Percentiles rank a stretch among this genome's conserved stretches.
Evolutionary conservation across 2,329 filamentous ascomycete species (phyloP).

Genomic region (Alternaria incomplexa): DNA sequence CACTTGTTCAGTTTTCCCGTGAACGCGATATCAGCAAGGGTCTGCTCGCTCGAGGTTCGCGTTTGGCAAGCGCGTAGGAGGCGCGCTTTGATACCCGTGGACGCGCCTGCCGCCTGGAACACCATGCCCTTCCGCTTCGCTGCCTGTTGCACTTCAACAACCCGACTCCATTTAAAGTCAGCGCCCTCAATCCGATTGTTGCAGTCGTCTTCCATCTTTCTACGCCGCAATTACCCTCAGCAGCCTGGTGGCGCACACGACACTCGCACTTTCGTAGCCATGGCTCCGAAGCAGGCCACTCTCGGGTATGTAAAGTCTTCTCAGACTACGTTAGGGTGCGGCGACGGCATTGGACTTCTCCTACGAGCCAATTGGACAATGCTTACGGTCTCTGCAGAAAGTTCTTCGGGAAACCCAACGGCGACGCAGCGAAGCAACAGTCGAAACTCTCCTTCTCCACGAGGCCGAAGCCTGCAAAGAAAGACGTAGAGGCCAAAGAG

Average conservation of each 20-base stretch:
- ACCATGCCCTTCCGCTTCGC: constrained; percentile 40
- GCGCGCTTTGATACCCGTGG: constrained; percentile 19
- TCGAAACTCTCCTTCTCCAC: constrained; percentile 79
- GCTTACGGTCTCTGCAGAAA: constrained; percentile 63
- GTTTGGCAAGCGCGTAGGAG: constrained; percentile 32
- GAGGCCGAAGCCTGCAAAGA: constrained; percentile 51
- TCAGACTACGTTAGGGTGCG: constrained; percentile 77
- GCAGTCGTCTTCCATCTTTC: constrained; percentile 6
- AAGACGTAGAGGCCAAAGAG: constrained; percentile 23
- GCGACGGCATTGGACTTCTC: constrained; percentile 16
- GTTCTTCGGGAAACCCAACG: constrained; percentile 77
- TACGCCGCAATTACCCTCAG: constrained; percentile 7
- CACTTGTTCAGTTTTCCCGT: not conserved
- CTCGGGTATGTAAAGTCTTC: constrained; percentile 83
- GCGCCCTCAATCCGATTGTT: constrained; percentile 8
- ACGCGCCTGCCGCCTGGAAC: constrained; percentile 23
- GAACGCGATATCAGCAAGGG: constrained; percentile 16
- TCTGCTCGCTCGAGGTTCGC: constrained; percentile 20
- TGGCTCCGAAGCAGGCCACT: constrained; percentile 75
- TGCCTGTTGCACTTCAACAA: constrained; percentile 20
- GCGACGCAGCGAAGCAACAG: constrained; percentile 70
- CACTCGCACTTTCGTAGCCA: constrained; percentile 30
- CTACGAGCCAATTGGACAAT: not conserved
- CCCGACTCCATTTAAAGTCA: constrained; percentile 7
- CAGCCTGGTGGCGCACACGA: constrained; percentile 12